phyloP scores from a whole-genome alignment of 768 basidiomycete species.

The Agrocybe chaxingu region DNA sequence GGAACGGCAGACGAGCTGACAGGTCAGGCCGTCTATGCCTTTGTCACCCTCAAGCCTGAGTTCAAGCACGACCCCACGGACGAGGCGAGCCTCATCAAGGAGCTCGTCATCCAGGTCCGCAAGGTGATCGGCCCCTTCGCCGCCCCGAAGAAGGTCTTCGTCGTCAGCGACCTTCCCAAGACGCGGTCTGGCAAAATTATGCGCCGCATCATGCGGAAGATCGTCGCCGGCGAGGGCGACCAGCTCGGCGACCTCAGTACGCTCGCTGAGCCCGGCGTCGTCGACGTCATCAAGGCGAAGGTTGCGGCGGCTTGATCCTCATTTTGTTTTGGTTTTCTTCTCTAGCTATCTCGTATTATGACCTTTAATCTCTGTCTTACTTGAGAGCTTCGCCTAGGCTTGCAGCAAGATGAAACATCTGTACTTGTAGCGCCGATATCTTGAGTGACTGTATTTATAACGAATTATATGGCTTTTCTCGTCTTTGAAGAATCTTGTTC shows the following conservation, averaged over 20 bases:
- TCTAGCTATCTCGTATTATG: constrained; percentile 1
- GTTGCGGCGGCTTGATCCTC: constrained; percentile 43
- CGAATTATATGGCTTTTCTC: too few relatives aligned
- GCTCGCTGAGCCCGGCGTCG: constrained; percentile 82
- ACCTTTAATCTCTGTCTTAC: too few relatives aligned
- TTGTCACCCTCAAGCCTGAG: constrained; percentile 93
- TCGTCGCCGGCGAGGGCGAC: constrained; percentile 91
- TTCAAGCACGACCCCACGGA: constrained; percentile 72
- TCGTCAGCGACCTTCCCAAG: constrained; percentile 87
- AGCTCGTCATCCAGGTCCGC: constrained; percentile 91
- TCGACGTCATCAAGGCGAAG: constrained; percentile 82
- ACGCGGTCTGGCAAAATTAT: constrained; percentile 97
- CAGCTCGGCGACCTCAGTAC: constrained; percentile 95
- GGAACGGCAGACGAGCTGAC: constrained; percentile 85
- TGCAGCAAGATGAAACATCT: too few relatives aligned
- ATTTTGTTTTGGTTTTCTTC: background rate
- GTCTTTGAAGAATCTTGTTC: too few relatives aligned
- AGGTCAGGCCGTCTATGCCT: constrained; percentile 91
- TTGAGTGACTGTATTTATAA: too few relatives aligned
- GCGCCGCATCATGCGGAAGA: constrained; percentile 95
- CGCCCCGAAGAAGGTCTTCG: constrained; percentile 87
- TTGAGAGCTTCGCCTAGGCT: too few relatives aligned
- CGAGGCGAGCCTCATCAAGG: constrained; percentile 73
- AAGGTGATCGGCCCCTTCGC: constrained; percentile 99
- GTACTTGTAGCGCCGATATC: too few relatives aligned